Evolutionary conservation across 1,139 yeast genomes (phyloP), one percentile per base, ranked within the genome.

Genomic region (Candida tetrigidarum): DNA sequence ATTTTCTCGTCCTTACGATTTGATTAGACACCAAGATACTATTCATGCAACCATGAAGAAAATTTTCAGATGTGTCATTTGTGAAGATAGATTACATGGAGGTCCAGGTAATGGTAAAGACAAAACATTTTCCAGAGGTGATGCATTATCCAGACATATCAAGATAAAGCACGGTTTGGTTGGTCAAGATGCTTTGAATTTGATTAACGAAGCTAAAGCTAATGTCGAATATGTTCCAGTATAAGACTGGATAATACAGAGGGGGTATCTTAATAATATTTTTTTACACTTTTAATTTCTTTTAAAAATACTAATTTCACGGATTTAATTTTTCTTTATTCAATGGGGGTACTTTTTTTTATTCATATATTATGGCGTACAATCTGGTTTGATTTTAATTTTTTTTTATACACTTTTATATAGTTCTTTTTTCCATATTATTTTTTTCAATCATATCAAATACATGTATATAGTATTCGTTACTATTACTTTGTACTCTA

Each of bases 161-260:
- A 74, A 74, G 52, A 78, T 74, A 23, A 74, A 74, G 55, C 80
- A 74, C 57, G 74, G 72, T n/a, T 61, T 74, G 47, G 67, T 64
- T 27, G 80, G 80, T 15, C 59, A 69, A 46, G 78, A 74, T 46
- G 80, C 80, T 2, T 57, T 81, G 48, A 81, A 81, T 44, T 81
- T 87, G 38, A 83, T 86, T 54, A 83, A 84, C 57, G 82, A 76
- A 54, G 95, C 95, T 11, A 86, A 86, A 63, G 86, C 80, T 54
- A 81, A 86, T 60, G 90, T 86, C 43, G 93, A 86, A 63, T 86
- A 76, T 57, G 74, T 78, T 41, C 59, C 63, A 50, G 68, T 64
- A 39, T 44, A n/a, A 10, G 25, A 16, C 34, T 30, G 34, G 20
- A 3, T 25, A 18, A 20, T 25, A 9, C 12, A 11, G 11, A 34